Conservation (phyloP, 352 stramenopile species). For the Phytophthora fragariaefolia region DNA sequence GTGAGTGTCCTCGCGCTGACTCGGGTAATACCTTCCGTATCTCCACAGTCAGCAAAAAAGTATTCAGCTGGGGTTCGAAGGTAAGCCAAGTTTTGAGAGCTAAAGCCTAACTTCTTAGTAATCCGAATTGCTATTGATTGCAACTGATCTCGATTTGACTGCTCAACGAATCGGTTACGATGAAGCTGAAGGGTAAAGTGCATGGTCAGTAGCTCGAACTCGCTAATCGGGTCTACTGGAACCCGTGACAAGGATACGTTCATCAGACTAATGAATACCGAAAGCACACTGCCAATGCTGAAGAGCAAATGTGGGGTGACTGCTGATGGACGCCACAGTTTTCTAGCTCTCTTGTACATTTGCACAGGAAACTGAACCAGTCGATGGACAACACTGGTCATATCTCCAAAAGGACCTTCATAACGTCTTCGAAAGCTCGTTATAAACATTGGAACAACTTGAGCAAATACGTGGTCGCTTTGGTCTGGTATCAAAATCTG, state of each 20-base stretch:
- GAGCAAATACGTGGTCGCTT: slow-evolving; percentile 43
- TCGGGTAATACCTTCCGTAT: slow-evolving; percentile 48
- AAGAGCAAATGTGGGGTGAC: slow-evolving; percentile 50
- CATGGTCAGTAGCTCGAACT: slow-evolving; percentile 53
- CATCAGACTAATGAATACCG: slow-evolving; percentile 55
- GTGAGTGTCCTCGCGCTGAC: slow-evolving; percentile 36
- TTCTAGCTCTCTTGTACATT: slow-evolving; percentile 40
- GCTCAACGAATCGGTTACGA: slow-evolving; percentile 42
- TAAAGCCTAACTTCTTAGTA: slow-evolving; percentile 52
- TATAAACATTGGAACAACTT: slow-evolving; percentile 51
- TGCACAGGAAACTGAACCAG: slow-evolving; percentile 54
- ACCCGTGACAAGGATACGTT: slow-evolving; percentile 39
- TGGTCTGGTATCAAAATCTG: slow-evolving; percentile 58
- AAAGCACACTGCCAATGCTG: slow-evolving; percentile 51
- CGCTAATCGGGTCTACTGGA: slow-evolving; percentile 21
- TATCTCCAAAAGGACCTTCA: slow-evolving; percentile 25
- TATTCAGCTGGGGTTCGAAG: slow-evolving; percentile 33
- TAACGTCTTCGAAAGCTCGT: slow-evolving; percentile 44
- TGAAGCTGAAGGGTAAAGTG: slow-evolving; percentile 50
- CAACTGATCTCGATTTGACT: slow-evolving; percentile 20
- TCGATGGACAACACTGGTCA: slow-evolving; percentile 27
- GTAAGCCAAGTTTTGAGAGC: slow-evolving; percentile 29
- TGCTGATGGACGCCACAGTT: slow-evolving; percentile 38
- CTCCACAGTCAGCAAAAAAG: slow-evolving; percentile 55
- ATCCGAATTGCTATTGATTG: slow-evolving; percentile 27